Evolutionary conservation across 176 grass and related monocot genomes (phyloP), one percentile per base, ranked within the genome.

Genomic region (Zea mays): DNA sequence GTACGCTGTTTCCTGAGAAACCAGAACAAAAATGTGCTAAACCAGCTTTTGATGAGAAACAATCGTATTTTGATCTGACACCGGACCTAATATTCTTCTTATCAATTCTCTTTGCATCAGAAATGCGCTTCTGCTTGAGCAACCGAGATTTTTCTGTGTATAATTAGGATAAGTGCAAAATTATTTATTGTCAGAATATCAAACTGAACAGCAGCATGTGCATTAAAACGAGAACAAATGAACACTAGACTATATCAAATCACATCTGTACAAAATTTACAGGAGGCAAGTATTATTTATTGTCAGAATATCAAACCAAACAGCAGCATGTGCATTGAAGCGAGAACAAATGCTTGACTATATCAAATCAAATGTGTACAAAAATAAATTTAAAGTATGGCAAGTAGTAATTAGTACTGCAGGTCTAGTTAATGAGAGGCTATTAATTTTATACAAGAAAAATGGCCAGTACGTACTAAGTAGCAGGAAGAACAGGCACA

Each of bases 61-160:
- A 84, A 84, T 97, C 94, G 76, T 82, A 93, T 87, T 93, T 97
- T 79, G 86, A 76, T 91, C 86, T 92, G 71, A 82, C 63, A 80
- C 86, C 85, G 73, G 82, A 79, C 86, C 91, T 98, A 45, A 93
- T 34, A 79, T 81, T 89, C 87, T 92, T 98, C 81, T 91, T 92
- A 70, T 97, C 95, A 77, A 49, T 92, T 88, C 85, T 90, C 80
- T 94, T 97, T 65, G 82, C 74, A 77, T 97, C 95, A 75, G 72
- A 74, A 68, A 88, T 39, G 47, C 92, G 91, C 87, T 90, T 99
- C 67, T 90, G 87, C 90, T 94, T 99, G 49, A 90, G 65, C 56
- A 88, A 48, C 67, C 96, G 88, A 67, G 87, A 75, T 81, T 90
- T 91, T 80, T 94, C 92, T 94, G 89, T 69, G 47, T 59, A 84